phyloP scores from a whole-genome alignment of 2,329 filamentous ascomycete genomes.

The Penicillium decumbens region DNA sequence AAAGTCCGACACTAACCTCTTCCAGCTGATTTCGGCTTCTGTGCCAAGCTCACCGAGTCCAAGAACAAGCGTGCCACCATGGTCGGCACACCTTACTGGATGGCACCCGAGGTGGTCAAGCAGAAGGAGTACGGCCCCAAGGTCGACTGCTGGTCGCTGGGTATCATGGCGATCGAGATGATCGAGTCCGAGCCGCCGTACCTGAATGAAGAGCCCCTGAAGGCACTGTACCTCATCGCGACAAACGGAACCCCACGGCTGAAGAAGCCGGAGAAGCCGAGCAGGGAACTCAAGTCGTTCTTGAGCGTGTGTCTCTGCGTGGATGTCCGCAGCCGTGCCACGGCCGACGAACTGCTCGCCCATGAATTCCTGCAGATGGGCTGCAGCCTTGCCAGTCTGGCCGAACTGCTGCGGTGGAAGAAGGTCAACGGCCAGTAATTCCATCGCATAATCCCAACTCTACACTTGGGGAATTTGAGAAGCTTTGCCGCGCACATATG shows the following conservation, averaged over 20 bases:
- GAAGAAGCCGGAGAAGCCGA: constrained; percentile 97
- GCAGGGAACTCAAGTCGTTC: constrained; percentile 97
- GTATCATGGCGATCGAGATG: constrained; percentile 99
- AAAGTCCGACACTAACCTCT: constrained; percentile 21
- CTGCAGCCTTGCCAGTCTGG: constrained; percentile 74
- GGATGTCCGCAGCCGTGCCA: constrained; percentile 90
- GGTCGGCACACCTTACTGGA: constrained; percentile 99
- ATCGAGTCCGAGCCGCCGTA: constrained; percentile 98
- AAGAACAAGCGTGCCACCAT: constrained; percentile 97
- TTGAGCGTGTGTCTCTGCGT: constrained; percentile 93
- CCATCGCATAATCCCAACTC: not conserved
- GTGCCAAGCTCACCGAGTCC: constrained; percentile 93
- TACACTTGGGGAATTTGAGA: constrained; percentile 7
- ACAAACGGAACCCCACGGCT: constrained; percentile 94
- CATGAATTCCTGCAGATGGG: constrained; percentile 95
- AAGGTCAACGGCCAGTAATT: constrained; percentile 41
- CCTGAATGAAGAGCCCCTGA: constrained; percentile 94
- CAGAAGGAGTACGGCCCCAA: constrained; percentile 98
- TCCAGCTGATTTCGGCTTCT: constrained; percentile 97
- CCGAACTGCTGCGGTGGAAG: constrained; percentile 73
- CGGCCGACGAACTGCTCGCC: constrained; percentile 78
- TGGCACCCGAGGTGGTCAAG: constrained; percentile 98
- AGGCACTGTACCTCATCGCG: constrained; percentile 94
- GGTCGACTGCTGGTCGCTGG: constrained; percentile 97
- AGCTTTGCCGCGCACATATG: constrained; percentile 30